Evolutionary conservation across 352 stramenopile species (phyloP), one percentile per base, ranked within the genome.

Genomic region (Pilasporangium apinafurcum): DNA sequence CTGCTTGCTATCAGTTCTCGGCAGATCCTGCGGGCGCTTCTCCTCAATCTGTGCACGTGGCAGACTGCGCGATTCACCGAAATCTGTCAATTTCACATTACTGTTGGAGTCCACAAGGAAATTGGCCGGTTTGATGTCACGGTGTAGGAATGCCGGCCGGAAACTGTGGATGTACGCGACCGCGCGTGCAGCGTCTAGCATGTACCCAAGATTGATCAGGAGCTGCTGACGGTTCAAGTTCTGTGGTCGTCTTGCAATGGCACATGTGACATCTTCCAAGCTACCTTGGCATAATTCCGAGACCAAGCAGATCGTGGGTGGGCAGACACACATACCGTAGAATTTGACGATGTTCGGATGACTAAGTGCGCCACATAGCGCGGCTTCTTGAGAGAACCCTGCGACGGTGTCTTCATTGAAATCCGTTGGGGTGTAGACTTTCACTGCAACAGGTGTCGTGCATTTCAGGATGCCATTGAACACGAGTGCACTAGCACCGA

Each of bases 121-220:
- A 54, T 87, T 92, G 24, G 53, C 59, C 0, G 77, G 74, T 24
- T 87, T 88, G 48, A 92, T 85, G 47, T 90, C 77, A 5, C 78
- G 74, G 29, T 90, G 77, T 10, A 92, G 41, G 53, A 92, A 87
- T 5, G 73, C 56, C 13, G 75, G 76, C 0, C 61, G 62, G 48
- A 87, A 87, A 53, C 69, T 86, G 57, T 91, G 79, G 32, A 89
- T 52, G 36, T 89, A 90, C 1, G 75, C 75, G 0, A 89, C 67
- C 7, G 74, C 65, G 13, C 79, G 65, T 1, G 77, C 68, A 5
- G 76, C 76, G 24, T 85, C 74, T n/a, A 83, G 39, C 59, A 86
- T 83, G 47, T 74, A 73, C 3, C 56, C 65, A 37, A 86, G 31
- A 27, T 82, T 70, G 48, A 79, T 48, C 17, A 87, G 62, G 17